Base-by-base conservation (phyloP, 805 yeast species). In the Barnettozyma siamensis region DNA sequence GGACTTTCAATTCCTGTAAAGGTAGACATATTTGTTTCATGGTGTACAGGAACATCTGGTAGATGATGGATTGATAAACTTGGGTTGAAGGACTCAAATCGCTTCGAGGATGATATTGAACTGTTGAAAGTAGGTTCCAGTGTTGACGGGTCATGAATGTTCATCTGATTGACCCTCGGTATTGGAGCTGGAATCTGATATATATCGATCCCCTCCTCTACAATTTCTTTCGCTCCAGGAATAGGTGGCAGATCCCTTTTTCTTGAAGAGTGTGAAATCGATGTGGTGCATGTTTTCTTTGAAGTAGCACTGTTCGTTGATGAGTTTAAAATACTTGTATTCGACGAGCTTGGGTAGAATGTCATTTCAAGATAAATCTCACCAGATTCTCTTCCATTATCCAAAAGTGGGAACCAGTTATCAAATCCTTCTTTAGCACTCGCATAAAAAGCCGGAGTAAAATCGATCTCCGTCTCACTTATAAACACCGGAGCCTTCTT, bases 331-430 rank as follows among this genome's bases (percentile, higher is more conserved):
- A 19, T 23, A 31, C 10, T 40, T 37, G 31, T 10, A 11, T 9
- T 31, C 31, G 70, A 10, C 57, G 36, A 56, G 2, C 68, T 58
- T 1, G 96, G 93, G 57, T 86, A 87, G 57, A 87, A 93, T 0
- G 97, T 88, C 83, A 93, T 81, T 55, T 93, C 98, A 41, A 93
- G 64, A 60, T 80, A 91, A 1, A 93, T 77, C 60, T 78, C 85
- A 2, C 99, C 99, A 1, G 96, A 96, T 41, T 82, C 78, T 51
- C 80, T 77, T 17, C 78, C 80, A 35, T 79, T 80, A 55, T 76
- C 76, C 32, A 70, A 65, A 43, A 93, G 65, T 24, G 76, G 78
- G 55, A 82, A 85, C 98, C 98, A 91, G 23, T 72, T 70, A 59
- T 93, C 97, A 54, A 75, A 80, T 2, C 96, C 96, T 48, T 81